Conservation (phyloP, 2,329 filamentous ascomycete species). For the Penicillium verrucosum region DNA sequence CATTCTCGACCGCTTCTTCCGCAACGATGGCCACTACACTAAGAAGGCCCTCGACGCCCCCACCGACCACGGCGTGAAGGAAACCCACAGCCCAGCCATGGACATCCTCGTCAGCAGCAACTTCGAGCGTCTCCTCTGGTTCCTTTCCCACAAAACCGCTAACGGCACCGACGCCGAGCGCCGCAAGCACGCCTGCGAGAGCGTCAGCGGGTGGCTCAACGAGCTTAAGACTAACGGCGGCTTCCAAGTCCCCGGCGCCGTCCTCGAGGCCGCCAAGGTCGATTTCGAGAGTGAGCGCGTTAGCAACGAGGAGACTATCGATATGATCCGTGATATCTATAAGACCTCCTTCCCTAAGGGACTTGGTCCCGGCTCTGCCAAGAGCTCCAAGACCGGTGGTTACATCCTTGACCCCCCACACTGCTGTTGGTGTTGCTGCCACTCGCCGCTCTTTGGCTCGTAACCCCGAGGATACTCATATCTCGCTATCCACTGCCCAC, state of each 20-base stretch:
- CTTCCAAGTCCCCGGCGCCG: conserved; percentile 73
- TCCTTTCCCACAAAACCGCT: conserved; percentile 69
- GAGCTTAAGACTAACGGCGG: conserved; percentile 77
- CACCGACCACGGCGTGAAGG: conserved; percentile 50
- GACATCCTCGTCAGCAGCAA: conserved; percentile 95
- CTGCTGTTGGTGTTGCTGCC: conserved; percentile 80
- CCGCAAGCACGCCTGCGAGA: conserved; percentile 60
- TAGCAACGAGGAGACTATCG: conserved; percentile 62
- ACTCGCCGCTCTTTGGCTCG: conserved; percentile 65
- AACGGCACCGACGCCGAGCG: conserved; percentile 43
- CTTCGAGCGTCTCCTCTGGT: conserved; percentile 95
- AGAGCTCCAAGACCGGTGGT: conserved; percentile 47
- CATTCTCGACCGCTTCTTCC: conserved; percentile 93
- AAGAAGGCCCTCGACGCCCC: conserved; percentile 61
- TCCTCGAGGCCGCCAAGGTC: conserved; percentile 66
- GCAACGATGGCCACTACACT: conserved; percentile 75
- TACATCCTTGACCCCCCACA: conserved; percentile 95
- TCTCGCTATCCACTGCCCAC: conserved; percentile 89
- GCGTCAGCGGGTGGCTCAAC: conserved; percentile 73
- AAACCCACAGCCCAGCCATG: conserved; percentile 93
- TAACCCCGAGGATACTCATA: conserved; percentile 57
- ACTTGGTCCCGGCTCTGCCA: conserved; percentile 28
- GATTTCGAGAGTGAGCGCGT: conserved; percentile 79
- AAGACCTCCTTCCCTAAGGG: conserved; percentile 52
- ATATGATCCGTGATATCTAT: conserved; percentile 61